phyloP scores from a whole-genome alignment of 805 yeast genomes.

The Lipomyces spencermartinsiae region DNA sequence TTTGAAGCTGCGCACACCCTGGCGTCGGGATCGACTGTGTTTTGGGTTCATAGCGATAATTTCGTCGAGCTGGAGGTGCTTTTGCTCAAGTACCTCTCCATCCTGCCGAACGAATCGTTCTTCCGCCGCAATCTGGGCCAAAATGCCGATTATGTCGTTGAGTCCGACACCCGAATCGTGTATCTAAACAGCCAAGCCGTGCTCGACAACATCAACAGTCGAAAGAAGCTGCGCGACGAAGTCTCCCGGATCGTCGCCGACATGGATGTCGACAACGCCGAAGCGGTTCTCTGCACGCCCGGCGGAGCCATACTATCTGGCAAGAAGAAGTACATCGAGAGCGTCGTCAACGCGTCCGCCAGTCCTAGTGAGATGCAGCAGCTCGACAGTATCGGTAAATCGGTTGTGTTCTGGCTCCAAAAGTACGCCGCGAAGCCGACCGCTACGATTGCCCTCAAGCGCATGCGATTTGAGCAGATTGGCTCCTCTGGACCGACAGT shows the following conservation, averaged over 20 bases:
- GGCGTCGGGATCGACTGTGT: constrained; percentile 49
- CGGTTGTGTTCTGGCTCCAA: constrained; percentile 30
- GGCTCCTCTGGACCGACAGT: constrained; percentile 36
- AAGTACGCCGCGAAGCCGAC: constrained; percentile 29
- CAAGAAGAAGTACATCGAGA: constrained; percentile 33
- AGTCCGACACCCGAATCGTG: constrained; percentile 31
- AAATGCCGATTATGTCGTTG: constrained; percentile 22
- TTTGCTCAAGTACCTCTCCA: constrained; percentile 52
- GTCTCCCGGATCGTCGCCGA: constrained; percentile 28
- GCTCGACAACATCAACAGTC: constrained; percentile 6
- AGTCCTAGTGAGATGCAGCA: constrained; percentile 25
- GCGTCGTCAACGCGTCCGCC: constrained; percentile 33
- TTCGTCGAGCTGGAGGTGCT: constrained; percentile 59
- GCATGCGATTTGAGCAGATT: constrained; percentile 31
- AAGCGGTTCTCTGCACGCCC: constrained; percentile 36
- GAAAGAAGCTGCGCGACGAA: constrained; percentile 13
- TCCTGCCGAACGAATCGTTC: constrained; percentile 35
- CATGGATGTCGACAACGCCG: constrained; percentile 29
- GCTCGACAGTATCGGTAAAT: constrained; percentile 34
- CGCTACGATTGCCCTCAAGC: constrained; percentile 22
- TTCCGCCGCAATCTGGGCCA: constrained; percentile 25
- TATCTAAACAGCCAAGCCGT: constrained; percentile 19
- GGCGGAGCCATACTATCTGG: constrained; percentile 32
- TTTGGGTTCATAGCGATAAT: constrained; percentile 68
- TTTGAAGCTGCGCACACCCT: constrained; percentile 45